Evolutionary conservation across 1,139 yeast genomes (phyloP), one percentile per base, ranked within the genome.

Genomic region (Yamadazyma oceani): DNA sequence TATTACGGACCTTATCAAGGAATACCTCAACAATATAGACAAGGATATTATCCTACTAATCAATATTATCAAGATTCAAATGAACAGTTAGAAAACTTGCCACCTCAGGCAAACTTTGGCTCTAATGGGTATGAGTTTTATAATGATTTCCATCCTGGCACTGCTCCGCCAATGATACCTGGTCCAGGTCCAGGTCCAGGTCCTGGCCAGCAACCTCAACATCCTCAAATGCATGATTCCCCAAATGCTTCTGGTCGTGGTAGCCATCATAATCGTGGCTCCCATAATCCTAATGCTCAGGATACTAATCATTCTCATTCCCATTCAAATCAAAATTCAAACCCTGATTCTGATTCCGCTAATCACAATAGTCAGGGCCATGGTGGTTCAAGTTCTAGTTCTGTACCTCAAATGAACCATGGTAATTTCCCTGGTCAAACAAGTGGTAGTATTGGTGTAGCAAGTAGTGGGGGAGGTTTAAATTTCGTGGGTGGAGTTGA

Each of bases 1-100:
- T 70, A 67, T 55, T 69, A 66, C 54, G 72, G 69, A 41, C 72
- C 72, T 19, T 70, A 64, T 50, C 75, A 66, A 50, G 66, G 67
- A 25, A 55, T 60, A 23, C 64, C 72, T 32, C 74, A 64, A 44
- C 74, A 63, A 43, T 67, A 62, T 42, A 49, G 64, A 15, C 71
- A 64, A 44, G 63, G 62, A 10, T 62, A 58, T 41, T 63, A 60
- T 26, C 31, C 37, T 17, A 19, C 31, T 5, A 35, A 39, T n/a
- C 70, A 62, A 41, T 63, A 57, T 40, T 65, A 62, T 34, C 53
- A 42, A 42, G 48, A 46, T 27, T 38, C 44, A 22, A 43, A 40
- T 36, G 49, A 49, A n/a, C 41, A 43, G 29, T 34, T 45, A 19
- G 46, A 45, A 21, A 31, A 30, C 17, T 30, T 31, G 17, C 31